Evolutionary conservation across 1,139 yeast species (phyloP).

Genomic region (Kodamaea alishanica): DNA sequence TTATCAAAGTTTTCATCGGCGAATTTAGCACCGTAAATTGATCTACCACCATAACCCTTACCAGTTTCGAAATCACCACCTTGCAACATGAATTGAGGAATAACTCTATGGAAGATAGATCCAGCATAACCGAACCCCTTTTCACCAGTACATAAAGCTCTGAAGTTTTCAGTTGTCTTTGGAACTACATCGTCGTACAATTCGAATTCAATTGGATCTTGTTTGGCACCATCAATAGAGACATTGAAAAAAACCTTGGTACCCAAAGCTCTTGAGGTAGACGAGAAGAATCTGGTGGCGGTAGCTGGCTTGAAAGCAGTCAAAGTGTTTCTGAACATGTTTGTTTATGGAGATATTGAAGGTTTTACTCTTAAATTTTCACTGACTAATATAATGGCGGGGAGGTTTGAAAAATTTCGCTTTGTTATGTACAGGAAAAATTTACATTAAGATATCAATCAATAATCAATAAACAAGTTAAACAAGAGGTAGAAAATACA

Average conservation of each 20-base stretch:
- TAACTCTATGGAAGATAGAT: conserved; percentile 53
- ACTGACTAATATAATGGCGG: background rate
- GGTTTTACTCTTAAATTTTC: background rate
- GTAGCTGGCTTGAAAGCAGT: conserved; percentile 13
- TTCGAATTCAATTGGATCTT: conserved; percentile 31
- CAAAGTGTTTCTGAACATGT: conserved; percentile 14
- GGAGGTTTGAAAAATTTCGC: background rate
- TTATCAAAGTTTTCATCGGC: conserved; percentile 36
- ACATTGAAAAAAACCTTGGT: conserved; percentile 36
- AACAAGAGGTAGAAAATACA: background rate
- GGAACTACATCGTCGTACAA: conserved; percentile 93
- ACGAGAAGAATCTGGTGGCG: conserved; percentile 29
- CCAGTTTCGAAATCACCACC: conserved; percentile 44
- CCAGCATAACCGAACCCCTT: conserved; percentile 92
- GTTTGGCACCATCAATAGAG: conserved; percentile 32
- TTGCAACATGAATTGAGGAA: conserved; percentile 43
- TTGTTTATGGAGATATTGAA: background rate
- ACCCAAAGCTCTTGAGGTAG: conserved; percentile 29
- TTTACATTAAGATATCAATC: background rate
- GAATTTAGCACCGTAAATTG: conserved; percentile 38
- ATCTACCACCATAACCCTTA: conserved; percentile 40
- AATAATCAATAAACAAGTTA: background rate
- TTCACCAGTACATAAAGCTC: conserved; percentile 96
- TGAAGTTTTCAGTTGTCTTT: conserved; percentile 97
- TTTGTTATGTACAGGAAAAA: background rate